These are phyloP conservation scores for Lichenothelia convexa DNA, from an alignment of 495 filamentous ascomycete species.

Conservation along the genomic window DNA sequence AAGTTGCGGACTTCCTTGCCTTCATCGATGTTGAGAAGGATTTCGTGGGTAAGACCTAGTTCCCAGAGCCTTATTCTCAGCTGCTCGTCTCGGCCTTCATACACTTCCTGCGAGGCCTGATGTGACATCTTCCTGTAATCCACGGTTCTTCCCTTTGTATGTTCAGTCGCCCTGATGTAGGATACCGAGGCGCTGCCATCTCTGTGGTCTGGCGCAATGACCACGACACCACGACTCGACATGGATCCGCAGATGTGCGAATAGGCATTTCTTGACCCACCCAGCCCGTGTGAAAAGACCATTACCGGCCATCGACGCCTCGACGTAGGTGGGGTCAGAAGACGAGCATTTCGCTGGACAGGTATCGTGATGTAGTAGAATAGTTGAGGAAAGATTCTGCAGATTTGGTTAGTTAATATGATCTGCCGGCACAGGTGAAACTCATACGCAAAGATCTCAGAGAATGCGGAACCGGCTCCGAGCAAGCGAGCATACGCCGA, in stretches of 20 bases:
- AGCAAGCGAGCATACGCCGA: slow-evolving; percentile 51
- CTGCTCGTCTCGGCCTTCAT: slow-evolving; percentile 41
- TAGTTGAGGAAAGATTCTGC: slow-evolving; percentile 42
- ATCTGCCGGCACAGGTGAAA: too few species aligned
- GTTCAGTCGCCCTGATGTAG: slow-evolving; percentile 28
- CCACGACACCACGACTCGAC: slow-evolving; percentile 56
- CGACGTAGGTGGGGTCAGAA: slow-evolving; percentile 29
- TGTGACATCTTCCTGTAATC: slow-evolving; percentile 35
- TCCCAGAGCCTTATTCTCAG: slow-evolving; percentile 58
- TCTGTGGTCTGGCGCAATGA: slow-evolving; percentile 57
- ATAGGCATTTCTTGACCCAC: slow-evolving; percentile 56
- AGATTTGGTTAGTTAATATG: too few species aligned
- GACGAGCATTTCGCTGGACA: slow-evolving; percentile 27
- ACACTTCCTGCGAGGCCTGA: slow-evolving; percentile 33
- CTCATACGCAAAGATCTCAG: slow-evolving; percentile 44
- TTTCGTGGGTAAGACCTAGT: slow-evolving; percentile 41
- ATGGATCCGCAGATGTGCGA: slow-evolving; percentile 51
- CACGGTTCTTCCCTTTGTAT: slow-evolving; percentile 13
- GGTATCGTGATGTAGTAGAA: slow-evolving; percentile 50
- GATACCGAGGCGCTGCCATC: slow-evolving; percentile 54
- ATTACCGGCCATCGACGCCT: slow-evolving; percentile 49
- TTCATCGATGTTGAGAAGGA: slow-evolving; percentile 40
- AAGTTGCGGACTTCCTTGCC: slow-evolving; percentile 25
- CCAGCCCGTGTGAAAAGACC: slow-evolving; percentile 67
- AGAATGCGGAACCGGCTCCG: slow-evolving; percentile 33